Percentiles rank a stretch among this genome's conserved stretches.
phyloP scores from a whole-genome alignment of 768 basidiomycete species.

The Tylopilus felleus region DNA sequence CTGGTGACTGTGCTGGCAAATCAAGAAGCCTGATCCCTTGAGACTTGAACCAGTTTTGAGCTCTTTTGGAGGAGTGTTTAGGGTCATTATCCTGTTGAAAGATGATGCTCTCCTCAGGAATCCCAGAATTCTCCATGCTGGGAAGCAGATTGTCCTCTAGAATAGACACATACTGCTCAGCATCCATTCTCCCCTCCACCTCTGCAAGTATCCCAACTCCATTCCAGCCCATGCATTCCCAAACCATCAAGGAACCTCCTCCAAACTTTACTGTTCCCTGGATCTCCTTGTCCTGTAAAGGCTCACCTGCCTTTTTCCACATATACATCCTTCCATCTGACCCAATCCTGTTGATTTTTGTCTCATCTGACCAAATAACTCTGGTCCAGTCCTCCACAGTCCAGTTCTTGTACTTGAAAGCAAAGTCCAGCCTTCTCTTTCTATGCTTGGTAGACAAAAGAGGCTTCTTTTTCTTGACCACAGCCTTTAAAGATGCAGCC shows the following conservation, averaged over 20 bases:
- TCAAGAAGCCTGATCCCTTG: neutral
- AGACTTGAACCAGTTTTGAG: too few relatives aligned
- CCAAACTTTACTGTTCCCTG: neutral
- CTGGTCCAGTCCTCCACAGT: constrained; percentile 1
- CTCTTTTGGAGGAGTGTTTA: too few relatives aligned
- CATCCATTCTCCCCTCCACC: neutral
- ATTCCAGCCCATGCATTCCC: constrained; percentile 1
- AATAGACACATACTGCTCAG: constrained; percentile 1
- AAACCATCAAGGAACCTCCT: constrained; percentile 3
- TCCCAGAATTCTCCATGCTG: neutral
- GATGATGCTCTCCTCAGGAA: neutral
- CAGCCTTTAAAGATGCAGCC: neutral
- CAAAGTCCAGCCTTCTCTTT: too few relatives aligned
- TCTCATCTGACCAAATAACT: neutral
- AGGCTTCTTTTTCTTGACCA: neutral
- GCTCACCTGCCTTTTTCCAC: too few relatives aligned
- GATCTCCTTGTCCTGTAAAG: neutral
- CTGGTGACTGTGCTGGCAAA: neutral
- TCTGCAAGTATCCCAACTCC: neutral
- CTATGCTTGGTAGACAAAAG: neutral
- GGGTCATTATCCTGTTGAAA: too few relatives aligned
- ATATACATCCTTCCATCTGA: neutral
- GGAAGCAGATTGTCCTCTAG: neutral
- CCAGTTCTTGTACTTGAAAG: neutral
- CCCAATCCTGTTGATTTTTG: neutral